phyloP scores from a whole-genome alignment of 2,329 filamentous ascomycete genomes.

The Ramularia endophylla region DNA sequence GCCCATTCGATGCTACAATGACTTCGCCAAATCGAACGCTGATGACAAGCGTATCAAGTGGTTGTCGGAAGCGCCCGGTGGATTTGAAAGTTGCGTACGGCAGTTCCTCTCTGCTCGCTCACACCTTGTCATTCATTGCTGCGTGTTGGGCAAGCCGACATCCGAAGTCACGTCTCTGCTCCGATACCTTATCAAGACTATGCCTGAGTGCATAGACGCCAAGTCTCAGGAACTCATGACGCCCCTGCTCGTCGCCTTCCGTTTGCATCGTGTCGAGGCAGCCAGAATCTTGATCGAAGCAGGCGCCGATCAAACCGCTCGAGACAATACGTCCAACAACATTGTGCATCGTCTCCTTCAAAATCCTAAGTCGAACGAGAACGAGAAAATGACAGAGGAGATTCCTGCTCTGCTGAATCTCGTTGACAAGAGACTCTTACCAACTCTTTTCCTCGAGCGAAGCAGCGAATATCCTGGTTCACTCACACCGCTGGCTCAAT shows the following conservation, averaged over 20 bases:
- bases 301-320: slow-evolving; percentile 60
- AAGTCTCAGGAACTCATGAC: slow-evolving; percentile 55
- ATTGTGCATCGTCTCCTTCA: slow-evolving; percentile 56
- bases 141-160: slow-evolving; percentile 41
- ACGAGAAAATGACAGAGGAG: slow-evolving; percentile 10
- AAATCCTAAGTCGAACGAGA: background rate
- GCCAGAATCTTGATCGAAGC: slow-evolving; percentile 58
- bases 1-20: slow-evolving; percentile 60
- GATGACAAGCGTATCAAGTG: slow-evolving; percentile 58
- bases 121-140: slow-evolving; percentile 59
- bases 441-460: slow-evolving; percentile 55
- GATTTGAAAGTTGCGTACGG: slow-evolving; percentile 57
- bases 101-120: slow-evolving; percentile 58
- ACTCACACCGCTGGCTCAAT: slow-evolving; percentile 56
- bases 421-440: slow-evolving; percentile 52
- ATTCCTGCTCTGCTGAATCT: slow-evolving; percentile 48
- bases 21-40: slow-evolving; percentile 59
- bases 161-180: slow-evolving; percentile 51
- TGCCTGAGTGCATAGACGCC: slow-evolving; percentile 57
- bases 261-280: slow-evolving; percentile 48
- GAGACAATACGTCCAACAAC: slow-evolving; percentile 57
- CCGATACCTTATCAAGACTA: slow-evolving; percentile 58
- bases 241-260: slow-evolving; percentile 63
- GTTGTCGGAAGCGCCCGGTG: slow-evolving; percentile 54
- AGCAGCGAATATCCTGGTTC: slow-evolving; percentile 47